These are phyloP conservation scores for Hygrocybe coccinea DNA, from an alignment of 768 basidiomycete species.

Conservation along the genomic window DNA sequence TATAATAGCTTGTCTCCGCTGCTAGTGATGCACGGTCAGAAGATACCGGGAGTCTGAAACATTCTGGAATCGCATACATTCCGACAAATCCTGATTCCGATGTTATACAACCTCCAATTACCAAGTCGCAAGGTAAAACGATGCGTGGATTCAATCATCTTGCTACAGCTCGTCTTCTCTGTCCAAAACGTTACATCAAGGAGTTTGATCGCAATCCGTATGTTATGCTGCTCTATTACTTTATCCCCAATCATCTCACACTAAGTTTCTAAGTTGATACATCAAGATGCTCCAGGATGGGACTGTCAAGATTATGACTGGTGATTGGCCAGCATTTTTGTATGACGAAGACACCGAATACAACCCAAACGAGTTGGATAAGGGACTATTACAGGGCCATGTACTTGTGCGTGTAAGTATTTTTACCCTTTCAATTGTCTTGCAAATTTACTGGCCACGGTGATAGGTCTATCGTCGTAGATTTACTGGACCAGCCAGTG, in stretches of 20 bases:
- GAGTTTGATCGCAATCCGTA: background rate
- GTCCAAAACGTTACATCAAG: background rate
- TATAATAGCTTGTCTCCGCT: background rate
- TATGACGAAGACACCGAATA: constrained; percentile 7
- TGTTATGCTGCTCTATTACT: too few relatives aligned
- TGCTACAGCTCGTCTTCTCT: background rate
- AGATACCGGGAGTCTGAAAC: constrained; percentile 1
- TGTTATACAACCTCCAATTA: background rate
- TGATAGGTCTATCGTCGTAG: constrained; percentile 3
- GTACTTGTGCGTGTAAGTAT: constrained; percentile 1
- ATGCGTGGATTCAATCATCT: constrained; percentile 1
- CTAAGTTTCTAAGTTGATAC: too few relatives aligned
- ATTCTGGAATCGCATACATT: background rate
- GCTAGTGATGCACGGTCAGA: background rate
- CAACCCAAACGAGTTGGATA: background rate
- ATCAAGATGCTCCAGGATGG: background rate
- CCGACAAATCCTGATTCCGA: background rate
- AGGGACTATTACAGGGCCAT: constrained; percentile 2
- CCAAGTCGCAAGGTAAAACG: background rate
- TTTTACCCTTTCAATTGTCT: background rate
- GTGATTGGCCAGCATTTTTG: constrained; percentile 5
- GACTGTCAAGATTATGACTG: background rate
- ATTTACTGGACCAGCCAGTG: constrained; percentile 1
- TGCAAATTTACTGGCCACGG: background rate
- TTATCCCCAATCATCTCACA: background rate